phyloP scores from a whole-genome alignment of 2,329 filamentous ascomycete genomes.

The Sporothrix humicola region DNA sequence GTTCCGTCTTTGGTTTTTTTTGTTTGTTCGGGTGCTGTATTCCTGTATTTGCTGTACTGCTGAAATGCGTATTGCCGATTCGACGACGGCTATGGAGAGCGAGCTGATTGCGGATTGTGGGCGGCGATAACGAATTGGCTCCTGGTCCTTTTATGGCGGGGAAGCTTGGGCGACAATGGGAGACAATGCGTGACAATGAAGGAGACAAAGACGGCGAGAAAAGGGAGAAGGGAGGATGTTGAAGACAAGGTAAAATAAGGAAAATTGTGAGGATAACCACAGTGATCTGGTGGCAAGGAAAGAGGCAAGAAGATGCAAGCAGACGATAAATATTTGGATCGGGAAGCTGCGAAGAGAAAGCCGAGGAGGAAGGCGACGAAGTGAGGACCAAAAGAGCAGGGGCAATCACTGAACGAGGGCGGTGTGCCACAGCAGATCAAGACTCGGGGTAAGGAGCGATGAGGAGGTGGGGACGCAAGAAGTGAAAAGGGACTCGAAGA shows the following conservation, averaged over 20 bases:
- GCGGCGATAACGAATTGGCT: constrained; percentile 18
- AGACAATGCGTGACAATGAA: not conserved
- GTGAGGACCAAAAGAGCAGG: not conserved
- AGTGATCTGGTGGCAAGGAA: not conserved
- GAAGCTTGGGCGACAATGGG: not conserved
- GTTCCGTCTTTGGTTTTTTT: constrained; percentile 14
- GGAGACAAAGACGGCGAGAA: not conserved
- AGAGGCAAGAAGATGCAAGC: not conserved
- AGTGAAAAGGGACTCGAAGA: not conserved
- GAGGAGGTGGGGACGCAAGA: no score
- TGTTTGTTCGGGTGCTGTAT: no score
- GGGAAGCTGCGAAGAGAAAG: constrained; percentile 13
- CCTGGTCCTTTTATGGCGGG: not conserved
- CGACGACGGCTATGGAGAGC: not conserved
- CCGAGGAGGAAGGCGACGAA: not conserved
- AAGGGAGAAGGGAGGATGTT: not conserved
- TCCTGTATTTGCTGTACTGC: no score
- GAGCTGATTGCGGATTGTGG: not conserved
- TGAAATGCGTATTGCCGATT: not conserved
- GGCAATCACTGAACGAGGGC: not conserved
- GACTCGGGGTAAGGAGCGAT: not conserved
- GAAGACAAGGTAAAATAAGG: not conserved
- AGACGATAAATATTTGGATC: not conserved
- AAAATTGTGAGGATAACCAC: no score
- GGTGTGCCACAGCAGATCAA: constrained; percentile 6